A percentile compares a stretch with the other conserved stretches of the same genome.
Conservation (phyloP, 495 filamentous ascomycete species). For the Bryoglossum gracile region DNA sequence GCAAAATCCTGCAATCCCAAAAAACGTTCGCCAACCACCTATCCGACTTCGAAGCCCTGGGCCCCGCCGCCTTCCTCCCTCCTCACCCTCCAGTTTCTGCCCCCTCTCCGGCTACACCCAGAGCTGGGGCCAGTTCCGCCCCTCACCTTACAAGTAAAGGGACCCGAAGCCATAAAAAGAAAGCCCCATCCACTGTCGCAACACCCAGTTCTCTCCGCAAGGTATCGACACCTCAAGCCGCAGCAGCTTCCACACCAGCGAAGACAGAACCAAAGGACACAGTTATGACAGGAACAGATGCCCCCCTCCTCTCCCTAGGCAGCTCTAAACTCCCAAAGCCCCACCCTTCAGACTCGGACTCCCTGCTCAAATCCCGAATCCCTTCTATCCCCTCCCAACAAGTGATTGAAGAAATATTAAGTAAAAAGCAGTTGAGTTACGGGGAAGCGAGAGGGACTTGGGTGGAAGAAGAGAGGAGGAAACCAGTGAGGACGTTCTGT, state of each 20-base stretch:
- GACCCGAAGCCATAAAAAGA: slow-evolving; percentile 25
- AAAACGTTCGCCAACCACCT: slow-evolving; percentile 91
- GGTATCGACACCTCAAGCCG: slow-evolving; percentile 19
- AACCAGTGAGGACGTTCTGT: slow-evolving; percentile 68
- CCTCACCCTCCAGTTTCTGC: slow-evolving; percentile 21
- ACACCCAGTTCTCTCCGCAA: slow-evolving; percentile 18
- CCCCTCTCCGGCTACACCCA: slow-evolving; percentile 15
- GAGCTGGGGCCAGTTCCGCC: slow-evolving; percentile 1
- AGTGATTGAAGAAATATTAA: slow-evolving; percentile 59
- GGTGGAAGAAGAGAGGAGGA: slow-evolving; percentile 34
- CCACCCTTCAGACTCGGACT: slow-evolving; percentile 50
- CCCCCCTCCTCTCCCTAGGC: slow-evolving; percentile 10
- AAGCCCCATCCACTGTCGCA: slow-evolving; percentile 29
- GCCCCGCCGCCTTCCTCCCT: slow-evolving; percentile 34
- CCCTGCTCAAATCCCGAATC: slow-evolving; percentile 53
- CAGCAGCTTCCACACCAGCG: slow-evolving; percentile 21
- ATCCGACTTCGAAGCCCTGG: slow-evolving; percentile 77
- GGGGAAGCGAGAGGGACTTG: slow-evolving; percentile 61
- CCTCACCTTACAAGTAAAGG: slow-evolving; percentile 12
- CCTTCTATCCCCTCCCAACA: slow-evolving; percentile 58
- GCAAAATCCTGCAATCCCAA: slow-evolving; percentile 81
- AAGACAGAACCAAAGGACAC: slow-evolving; percentile 10
- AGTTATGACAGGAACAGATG: too few relatives aligned
- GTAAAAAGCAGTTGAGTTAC: slow-evolving; percentile 72
- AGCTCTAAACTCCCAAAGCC: slow-evolving; percentile 24